Base-by-base conservation (phyloP, 495 filamentous ascomycete species). In the Daldinia caldariorum region DNA sequence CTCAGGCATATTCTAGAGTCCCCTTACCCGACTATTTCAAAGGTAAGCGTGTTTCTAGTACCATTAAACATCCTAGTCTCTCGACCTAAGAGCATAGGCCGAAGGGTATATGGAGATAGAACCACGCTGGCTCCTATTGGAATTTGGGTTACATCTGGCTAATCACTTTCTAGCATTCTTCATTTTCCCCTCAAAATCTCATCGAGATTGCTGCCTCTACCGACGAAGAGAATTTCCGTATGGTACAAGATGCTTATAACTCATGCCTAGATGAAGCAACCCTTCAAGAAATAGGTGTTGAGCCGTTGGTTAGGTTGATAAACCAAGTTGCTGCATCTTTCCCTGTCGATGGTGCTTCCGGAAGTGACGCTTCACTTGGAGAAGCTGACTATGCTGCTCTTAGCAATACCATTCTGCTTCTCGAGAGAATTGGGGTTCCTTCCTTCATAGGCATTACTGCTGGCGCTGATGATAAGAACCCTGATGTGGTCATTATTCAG, bases 1-100 rank as follows among this genome's bases (percentile, higher is more conserved):
- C 84, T 92, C 9, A 84, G 88, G 37, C 87, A 89, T 74, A 86
- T 93, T 29, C 73, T 92, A 6, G 88, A 91, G 74, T 85, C 84
- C 1, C 75, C 84, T 6, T 84, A 87, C 58, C 79, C 86, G 8
- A 78, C 79, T 6, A 72, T 81, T 8, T 81, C 84, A 29, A 60
- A 79, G 61, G 74, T 76, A 62, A 56, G 76, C 72, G 14, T 4
- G 35, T 50, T 41, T 31, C n/a, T 5, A 18, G 2, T 22, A 26
- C 14, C 3, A 26, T 7, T 16, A 32, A 22, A 14, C 22, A 16
- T 39, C 39, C 16, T 34, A 38, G 2, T 39, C 43, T 47, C 43
- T 10, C 10, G 22, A 20, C 9, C 9, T 22, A 12, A 22, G 10
- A 12, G 20, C 20, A 38, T 29, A 18, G 12, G 13, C 14, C 3